Evolutionary conservation across 495 filamentous ascomycete species (phyloP).

Genomic region (Cercophora newfieldiana): DNA sequence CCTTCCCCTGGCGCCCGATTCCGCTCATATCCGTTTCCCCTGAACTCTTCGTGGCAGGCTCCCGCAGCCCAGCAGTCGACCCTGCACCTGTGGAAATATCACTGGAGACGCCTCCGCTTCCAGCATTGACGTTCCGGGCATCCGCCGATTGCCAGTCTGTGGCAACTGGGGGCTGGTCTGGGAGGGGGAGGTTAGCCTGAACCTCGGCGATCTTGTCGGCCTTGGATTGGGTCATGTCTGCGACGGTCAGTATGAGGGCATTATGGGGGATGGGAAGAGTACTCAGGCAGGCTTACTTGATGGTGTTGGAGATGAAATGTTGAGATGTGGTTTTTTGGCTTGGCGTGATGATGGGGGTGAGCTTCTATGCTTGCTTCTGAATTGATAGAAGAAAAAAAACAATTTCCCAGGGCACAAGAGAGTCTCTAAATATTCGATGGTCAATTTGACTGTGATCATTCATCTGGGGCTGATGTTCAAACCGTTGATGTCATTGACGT

Average conservation of each 20-base stretch:
- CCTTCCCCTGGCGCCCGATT: conserved; percentile 53
- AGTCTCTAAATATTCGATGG: not conserved
- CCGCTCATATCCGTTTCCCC: conserved; percentile 46
- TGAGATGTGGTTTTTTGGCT: too few relatives aligned
- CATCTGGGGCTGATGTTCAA: not conserved
- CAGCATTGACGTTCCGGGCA: conserved; percentile 64
- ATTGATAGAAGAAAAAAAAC: too few relatives aligned
- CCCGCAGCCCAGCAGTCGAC: conserved; percentile 56
- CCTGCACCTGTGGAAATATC: conserved; percentile 56
- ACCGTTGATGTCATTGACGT: not conserved
- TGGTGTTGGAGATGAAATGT: too few relatives aligned
- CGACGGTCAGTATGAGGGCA: not conserved
- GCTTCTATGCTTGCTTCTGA: too few relatives aligned
- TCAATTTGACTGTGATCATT: not conserved
- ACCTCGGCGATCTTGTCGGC: conserved; percentile 61
- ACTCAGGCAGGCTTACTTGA: too few relatives aligned
- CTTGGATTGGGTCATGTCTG: conserved; percentile 52
- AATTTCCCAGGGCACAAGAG: too few relatives aligned
- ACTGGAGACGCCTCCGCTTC: conserved; percentile 54
- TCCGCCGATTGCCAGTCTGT: conserved; percentile 77
- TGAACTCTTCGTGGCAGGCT: conserved; percentile 59
- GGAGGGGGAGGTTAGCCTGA: conserved; percentile 72
- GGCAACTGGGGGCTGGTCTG: conserved; percentile 68
- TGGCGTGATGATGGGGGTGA: too few relatives aligned
- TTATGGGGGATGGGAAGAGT: too few relatives aligned